These are phyloP conservation scores for Globisporangium heterothallicum DNA, from an alignment of 352 stramenopile species.

Conservation along the genomic window DNA sequence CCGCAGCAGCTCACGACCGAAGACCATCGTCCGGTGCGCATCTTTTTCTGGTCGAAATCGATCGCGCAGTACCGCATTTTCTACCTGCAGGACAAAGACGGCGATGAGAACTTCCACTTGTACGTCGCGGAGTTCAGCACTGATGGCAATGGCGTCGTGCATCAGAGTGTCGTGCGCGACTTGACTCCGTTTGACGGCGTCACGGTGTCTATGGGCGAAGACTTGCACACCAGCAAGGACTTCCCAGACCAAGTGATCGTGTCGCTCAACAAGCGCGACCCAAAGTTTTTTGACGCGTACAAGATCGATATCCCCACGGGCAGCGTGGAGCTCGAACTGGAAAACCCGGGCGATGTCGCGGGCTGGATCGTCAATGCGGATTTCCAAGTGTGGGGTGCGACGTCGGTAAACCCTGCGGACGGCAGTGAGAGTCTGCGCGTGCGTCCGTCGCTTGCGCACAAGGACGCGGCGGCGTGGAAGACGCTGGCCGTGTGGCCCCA, in stretches of 20 bases:
- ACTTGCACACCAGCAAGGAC: constrained; percentile 19
- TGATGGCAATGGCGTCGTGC: constrained; percentile 16
- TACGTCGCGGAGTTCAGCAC: constrained; percentile 32
- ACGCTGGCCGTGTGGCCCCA: constrained; percentile 30
- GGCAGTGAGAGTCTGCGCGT: constrained; percentile 26
- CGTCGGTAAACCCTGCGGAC: constrained; percentile 11
- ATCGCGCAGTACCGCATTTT: constrained; percentile 21
- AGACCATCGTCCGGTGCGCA: constrained; percentile 27
- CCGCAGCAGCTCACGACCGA: constrained; percentile 37
- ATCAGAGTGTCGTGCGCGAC: constrained; percentile 25
- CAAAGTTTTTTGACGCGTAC: constrained; percentile 26
- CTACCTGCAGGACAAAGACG: constrained; percentile 37
- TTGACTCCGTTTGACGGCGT: constrained; percentile 29
- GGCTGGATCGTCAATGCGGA: constrained; percentile 24
- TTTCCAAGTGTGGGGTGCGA: constrained; percentile 23
- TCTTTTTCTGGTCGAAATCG: constrained; percentile 36
- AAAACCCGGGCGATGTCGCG: constrained; percentile 28
- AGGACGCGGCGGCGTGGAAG: constrained; percentile 22
- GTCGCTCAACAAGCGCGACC: constrained; percentile 30
- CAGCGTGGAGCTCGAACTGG: constrained; percentile 17
- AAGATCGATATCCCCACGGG: constrained; percentile 25
- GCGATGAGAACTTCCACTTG: constrained; percentile 46
- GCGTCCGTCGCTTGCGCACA: constrained; percentile 12
- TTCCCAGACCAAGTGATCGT: constrained; percentile 32
- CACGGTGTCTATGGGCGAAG: constrained; percentile 20